Evolutionary conservation across 2,329 filamentous ascomycete species (phyloP), one percentile per base, ranked within the genome.

Genomic region (Penicillium sp.): DNA sequence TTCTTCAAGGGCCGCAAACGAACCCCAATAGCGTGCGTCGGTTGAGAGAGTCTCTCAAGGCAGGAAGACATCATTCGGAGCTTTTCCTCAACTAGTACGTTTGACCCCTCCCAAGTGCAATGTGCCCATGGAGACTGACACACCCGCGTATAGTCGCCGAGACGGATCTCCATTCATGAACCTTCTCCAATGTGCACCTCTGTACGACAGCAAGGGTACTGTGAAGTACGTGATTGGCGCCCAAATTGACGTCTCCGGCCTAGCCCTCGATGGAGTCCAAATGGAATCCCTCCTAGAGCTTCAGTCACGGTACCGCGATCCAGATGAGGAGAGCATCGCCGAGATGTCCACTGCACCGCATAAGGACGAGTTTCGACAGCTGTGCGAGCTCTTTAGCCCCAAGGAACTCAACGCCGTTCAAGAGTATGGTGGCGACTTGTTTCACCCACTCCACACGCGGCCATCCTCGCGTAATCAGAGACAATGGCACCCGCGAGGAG

Each of bases 111-210:
- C 18, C 18, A 18, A 18, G 18, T 18, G 18, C 18, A 18, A 18
- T 18, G 18, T 18, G 11, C 11, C 29, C 29, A 4, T 32, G 7
- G 29, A 32, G 11, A 32, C 29, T 32, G 29, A 32, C 29, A 2
- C 12, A 4, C 6, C 5, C 3, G 46, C 18, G 4, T 1, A 32
- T 47, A 81, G 78, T 59, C 79, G 85, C 29, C 80, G 85, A n/a
- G 85, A 89, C 57, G 85, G 85, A 0, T 85, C 83, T 0, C 84
- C 84, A 0, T 89, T 89, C 60, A 84, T 89, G 77, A 90, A 89
- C 52, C 73, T 90, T 2, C 73, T 88, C 25, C 86, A 87, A 81
- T 78, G 81, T n/a, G 82, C 85, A 1, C 85, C 85, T 0, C 70
- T 89, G 0, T 79, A 82, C 54, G 85, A 89, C 59, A 84, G 79